Percentiles rank a stretch among this genome's conserved stretches.
Evolutionary conservation across 129 eudicot genomes (phyloP).

Genomic region (Flaveria bidentis): DNA sequence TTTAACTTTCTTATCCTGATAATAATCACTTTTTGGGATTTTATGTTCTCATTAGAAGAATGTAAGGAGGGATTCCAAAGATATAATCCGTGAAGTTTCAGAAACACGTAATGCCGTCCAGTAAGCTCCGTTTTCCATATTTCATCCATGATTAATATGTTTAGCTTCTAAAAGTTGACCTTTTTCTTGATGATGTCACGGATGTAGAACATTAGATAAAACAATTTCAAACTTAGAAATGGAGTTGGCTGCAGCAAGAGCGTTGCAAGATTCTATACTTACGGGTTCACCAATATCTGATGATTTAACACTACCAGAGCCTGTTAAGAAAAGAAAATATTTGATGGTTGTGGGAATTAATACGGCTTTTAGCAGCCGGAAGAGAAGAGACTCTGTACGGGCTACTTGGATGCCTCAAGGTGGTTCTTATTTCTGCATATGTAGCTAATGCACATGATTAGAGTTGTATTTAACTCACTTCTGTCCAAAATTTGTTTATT

Average conservation of each 20-base stretch:
- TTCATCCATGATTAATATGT: not conserved
- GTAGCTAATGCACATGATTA: not conserved
- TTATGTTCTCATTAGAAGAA: conserved; percentile 43
- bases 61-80: conserved; percentile 51
- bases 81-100: conserved; percentile 56
- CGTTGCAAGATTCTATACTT: conserved; percentile 81
- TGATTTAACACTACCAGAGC: conserved; percentile 53
- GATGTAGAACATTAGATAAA: conserved; percentile 60
- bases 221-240: conserved; percentile 80
- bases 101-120: conserved; percentile 67
- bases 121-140: conserved; percentile 42
- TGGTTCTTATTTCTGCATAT: conserved; percentile 11
- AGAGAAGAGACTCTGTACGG: conserved; percentile 93
- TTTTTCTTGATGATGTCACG: not conserved
- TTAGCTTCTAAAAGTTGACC: conserved; percentile 17
- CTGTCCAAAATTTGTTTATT: not conserved
- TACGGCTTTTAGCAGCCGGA: conserved; percentile 96
- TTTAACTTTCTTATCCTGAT: conserved; percentile 7
- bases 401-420: conserved; percentile 99
- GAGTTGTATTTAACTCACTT: not conserved
- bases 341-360: conserved; percentile 91
- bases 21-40: not conserved
- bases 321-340: conserved; percentile 74
- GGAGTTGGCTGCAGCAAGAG: conserved; percentile 97
- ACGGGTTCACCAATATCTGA: conserved; percentile 74